Evolutionary conservation across 2,329 filamentous ascomycete species (phyloP), one percentile per base, ranked within the genome.

Genomic region (Pyrenophora graminea): DNA sequence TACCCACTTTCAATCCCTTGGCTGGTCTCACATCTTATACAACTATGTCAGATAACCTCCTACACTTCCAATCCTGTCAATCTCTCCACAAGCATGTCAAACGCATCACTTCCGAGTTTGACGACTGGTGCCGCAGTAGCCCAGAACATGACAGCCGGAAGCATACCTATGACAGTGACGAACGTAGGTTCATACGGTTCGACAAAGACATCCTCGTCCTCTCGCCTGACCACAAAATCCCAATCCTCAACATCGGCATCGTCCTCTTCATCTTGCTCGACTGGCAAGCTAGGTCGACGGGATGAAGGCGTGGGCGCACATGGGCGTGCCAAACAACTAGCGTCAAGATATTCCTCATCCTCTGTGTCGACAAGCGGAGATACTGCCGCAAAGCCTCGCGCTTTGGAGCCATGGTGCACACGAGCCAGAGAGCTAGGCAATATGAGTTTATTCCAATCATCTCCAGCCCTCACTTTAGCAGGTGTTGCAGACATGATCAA

Each of bases 61-160:
- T 46, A 44, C 1, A 48, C 25, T 17, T 38, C 30, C 15, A 59
- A 13, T 1, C 48, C 43, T 1, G 45, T 49, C 23, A 62, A 17
- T n/a, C 38, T 53, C 31, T 53, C 42, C 1, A 61, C 37, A 4
- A 54, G 25, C 33, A n/a, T 17, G n/a, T 60, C 52, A 33, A 59
- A 55, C 2, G 49, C 50, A 18, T 39, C 51, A 18, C 33, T 45
- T 12, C 50, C 39, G 6, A 48, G 45, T 9, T 40, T 31, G 4
- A 44, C 53, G 8, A 62, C 30, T 6, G 38, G 45, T 32, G 47
- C 44, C 9, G 48, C 58, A 27, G 55, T 55, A 7, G 38, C 45
- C 62, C 62, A 69, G 39, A 69, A 62, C 51, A 69, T 55, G n/a
- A 59, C 55, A 15, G 45, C 45, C 6, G 68, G 68, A 8, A 69